A percentile compares a stretch with the other conserved stretches of the same genome.
These are phyloP conservation scores for Lichtheimia corymbifera DNA, from an alignment of 371 early-diverging fungal genomes.

Conservation along the genomic window DNA sequence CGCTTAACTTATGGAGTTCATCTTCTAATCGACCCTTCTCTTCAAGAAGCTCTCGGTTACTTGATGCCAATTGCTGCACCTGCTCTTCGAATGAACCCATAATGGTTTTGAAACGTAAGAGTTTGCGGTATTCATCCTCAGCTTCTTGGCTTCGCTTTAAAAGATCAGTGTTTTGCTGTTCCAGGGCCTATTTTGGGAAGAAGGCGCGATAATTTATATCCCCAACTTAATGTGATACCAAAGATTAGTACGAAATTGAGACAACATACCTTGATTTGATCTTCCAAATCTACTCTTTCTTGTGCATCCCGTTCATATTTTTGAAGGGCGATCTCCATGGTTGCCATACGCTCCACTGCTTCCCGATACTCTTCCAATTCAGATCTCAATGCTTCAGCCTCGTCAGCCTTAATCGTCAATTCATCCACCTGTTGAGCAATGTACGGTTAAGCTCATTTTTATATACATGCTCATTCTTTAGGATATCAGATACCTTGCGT, in stretches of 20 bases:
- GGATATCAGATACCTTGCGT: conserved; percentile 53
- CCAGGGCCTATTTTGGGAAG: conserved; percentile 46
- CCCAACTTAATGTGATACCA: not conserved
- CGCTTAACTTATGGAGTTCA: conserved; percentile 62
- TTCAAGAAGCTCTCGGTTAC: conserved; percentile 62
- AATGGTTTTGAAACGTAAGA: conserved; percentile 73
- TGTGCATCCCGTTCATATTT: conserved; percentile 93
- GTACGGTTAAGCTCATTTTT: not conserved
- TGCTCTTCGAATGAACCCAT: conserved; percentile 89
- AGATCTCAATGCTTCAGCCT: conserved; percentile 72
- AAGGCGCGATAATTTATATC: not conserved
- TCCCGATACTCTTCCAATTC: conserved; percentile 89
- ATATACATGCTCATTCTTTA: not conserved
- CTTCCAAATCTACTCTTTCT: conserved; percentile 78
- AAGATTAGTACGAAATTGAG: not conserved
- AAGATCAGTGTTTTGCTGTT: conserved; percentile 80
- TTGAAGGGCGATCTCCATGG: conserved; percentile 84
- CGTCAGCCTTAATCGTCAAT: conserved; percentile 71
- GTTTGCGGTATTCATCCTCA: conserved; percentile 87
- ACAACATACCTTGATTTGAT: conserved; percentile 70
- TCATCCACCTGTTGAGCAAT: conserved; percentile 53
- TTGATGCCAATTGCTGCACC: conserved; percentile 71
- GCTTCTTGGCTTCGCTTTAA: conserved; percentile 73
- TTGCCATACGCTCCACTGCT: conserved; percentile 83
- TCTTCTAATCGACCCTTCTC: conserved; percentile 72